Evolutionary conservation across 2,329 filamentous ascomycete genomes (phyloP).

Genomic region (Pseudogymnoascus sp.): DNA sequence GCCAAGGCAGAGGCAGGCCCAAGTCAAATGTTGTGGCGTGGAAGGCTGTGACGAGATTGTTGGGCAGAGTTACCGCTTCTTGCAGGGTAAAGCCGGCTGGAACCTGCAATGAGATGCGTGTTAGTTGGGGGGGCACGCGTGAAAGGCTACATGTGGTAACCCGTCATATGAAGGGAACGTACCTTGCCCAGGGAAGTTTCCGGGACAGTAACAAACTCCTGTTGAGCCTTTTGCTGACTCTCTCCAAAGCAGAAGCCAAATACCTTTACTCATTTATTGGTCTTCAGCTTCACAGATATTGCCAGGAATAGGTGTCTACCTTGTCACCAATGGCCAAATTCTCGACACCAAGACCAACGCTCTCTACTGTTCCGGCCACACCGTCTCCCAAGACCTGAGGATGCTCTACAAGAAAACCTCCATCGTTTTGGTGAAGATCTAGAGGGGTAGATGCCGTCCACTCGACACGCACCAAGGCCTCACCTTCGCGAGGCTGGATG

Average conservation of each 20-base stretch:
- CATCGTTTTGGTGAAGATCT: slow-evolving; percentile 54
- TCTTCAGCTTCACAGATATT: background rate
- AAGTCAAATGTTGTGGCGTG: slow-evolving; percentile 46
- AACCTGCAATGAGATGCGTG: slow-evolving; percentile 23
- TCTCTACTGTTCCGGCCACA: slow-evolving; percentile 44
- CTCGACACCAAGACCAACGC: slow-evolving; percentile 37
- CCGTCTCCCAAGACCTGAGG: slow-evolving; percentile 45
- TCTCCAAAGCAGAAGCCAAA: slow-evolving; percentile 45
- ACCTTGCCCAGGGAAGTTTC: slow-evolving; percentile 41
- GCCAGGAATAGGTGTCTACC: slow-evolving; percentile 27
- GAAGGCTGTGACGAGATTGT: slow-evolving; percentile 52
- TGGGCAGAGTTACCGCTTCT: slow-evolving; percentile 43
- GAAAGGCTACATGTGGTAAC: slow-evolving; percentile 15
- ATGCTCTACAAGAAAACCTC: slow-evolving; percentile 43
- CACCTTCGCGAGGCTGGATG: slow-evolving; percentile 25
- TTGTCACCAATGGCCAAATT: slow-evolving; percentile 43
- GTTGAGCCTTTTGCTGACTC: slow-evolving; percentile 42
- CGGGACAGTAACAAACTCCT: slow-evolving; percentile 45
- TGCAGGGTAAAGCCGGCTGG: slow-evolving; percentile 34
- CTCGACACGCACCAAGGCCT: slow-evolving; percentile 45
- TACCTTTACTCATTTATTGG: slow-evolving; percentile 13
- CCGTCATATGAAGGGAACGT: slow-evolving; percentile 12
- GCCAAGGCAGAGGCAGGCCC: slow-evolving; percentile 48
- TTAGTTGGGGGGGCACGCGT: slow-evolving; percentile 16
- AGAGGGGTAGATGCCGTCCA: slow-evolving; percentile 55